Base-by-base conservation (phyloP, 208 protist species). In the Trypanosoma grayi region DNA sequence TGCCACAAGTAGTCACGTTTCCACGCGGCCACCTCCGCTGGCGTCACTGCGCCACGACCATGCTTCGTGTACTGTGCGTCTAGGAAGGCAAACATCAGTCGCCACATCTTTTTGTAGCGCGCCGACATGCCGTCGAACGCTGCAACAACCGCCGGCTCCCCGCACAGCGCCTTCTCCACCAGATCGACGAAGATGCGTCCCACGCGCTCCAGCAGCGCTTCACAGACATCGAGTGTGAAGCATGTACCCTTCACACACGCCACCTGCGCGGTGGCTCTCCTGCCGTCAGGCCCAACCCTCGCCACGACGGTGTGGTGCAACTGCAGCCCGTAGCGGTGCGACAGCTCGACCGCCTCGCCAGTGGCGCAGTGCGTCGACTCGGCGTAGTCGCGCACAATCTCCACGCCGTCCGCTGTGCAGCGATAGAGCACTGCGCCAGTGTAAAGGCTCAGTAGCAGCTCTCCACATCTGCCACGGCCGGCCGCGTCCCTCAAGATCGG, bases 101-200 rank as follows among this genome's bases (percentile, higher is more conserved):
- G 48, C 85, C 88, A 94, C 78, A 94, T 83, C 40, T 60, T 33
- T 71, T 83, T 74, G 55, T 94, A 94, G 18, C 88, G 84, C 27
- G 60, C 59, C 27, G 88, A 94, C 30, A 94, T 73, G 40, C 50
- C 37, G 37, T 55, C 34, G 43, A 81, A 61, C 4, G 66, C 69
- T 31, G 66, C 58, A 16, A 77, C 36, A 28, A 88, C 81, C 6
- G 41, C 59, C 30, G 60, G 27, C 11, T 90, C 77, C 30, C 73
- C 74, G 0, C 36, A 34, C 10, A 91, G 45, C 2, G 88, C 65
- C 40, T 90, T 78, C 2, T 73, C 36, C 11, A 83, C 27, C 60
- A 79, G 78, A 4, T 18, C 22, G 10, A 77, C 22, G 66, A 87
- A 92, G 14, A 92, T 34, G 7, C 41, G 37, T 28, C 81, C 73